Conservation (phyloP, 2,329 filamentous ascomycete genomes). For the Purpureocillium lavendulum region DNA sequence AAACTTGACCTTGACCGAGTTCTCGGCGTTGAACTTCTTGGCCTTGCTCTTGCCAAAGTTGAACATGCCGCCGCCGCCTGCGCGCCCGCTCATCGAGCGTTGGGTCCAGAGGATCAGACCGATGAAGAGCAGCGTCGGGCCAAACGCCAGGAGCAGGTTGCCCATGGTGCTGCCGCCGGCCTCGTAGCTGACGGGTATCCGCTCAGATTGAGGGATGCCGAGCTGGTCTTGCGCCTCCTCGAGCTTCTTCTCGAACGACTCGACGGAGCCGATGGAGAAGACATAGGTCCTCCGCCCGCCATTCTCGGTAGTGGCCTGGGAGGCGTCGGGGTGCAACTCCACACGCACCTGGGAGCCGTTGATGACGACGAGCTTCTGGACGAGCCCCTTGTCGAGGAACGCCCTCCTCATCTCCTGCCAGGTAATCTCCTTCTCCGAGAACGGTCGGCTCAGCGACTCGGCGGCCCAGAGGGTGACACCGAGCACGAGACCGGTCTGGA, state of each 20-base stretch:
- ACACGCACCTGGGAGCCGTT: conserved; percentile 67
- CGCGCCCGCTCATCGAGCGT: conserved; percentile 62
- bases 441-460: conserved; percentile 29
- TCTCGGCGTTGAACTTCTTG: conserved; percentile 96
- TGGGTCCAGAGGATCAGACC: conserved; percentile 75
- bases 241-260: conserved; percentile 82
- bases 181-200: conserved; percentile 86
- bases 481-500: conserved; percentile 28
- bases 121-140: conserved; percentile 78
- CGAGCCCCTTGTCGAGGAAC: conserved; percentile 91
- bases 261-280: conserved; percentile 91
- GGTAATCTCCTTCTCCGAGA: conserved; percentile 67
- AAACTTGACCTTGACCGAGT: conserved; percentile 94
- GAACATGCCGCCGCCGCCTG: conserved; percentile 70
- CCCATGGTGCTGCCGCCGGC: conserved; percentile 67
- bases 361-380: conserved; percentile 84
- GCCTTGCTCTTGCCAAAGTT: conserved; percentile 93
- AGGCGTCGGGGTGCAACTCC: conserved; percentile 67
- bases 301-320: conserved; percentile 30
- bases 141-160: conserved; percentile 69
- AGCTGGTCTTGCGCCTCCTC: conserved; percentile 85
- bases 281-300: conserved; percentile 52
- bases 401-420: conserved; percentile 95
- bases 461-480: conserved; percentile 48
- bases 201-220: conserved; percentile 74